Evolutionary conservation across 305 asterid species (phyloP), one percentile per base, ranked within the genome.

Genomic region (Fraxinus floribunda): DNA sequence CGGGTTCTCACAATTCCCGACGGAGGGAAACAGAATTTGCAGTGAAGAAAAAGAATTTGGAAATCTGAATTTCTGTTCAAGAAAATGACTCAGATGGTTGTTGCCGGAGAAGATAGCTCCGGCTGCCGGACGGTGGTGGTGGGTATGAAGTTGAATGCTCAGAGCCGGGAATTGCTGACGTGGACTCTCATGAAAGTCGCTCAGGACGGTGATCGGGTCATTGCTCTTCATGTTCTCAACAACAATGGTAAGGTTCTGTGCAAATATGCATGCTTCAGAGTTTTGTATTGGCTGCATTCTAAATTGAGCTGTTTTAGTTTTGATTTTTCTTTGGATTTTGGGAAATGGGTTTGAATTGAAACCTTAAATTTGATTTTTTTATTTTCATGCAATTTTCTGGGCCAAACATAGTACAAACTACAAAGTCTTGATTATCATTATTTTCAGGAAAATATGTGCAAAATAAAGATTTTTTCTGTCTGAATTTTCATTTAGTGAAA

Each of bases 121-220:
- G 89, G 85, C 78, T 85, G 89, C 52, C 89, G 97, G 80, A 90
- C 97, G 78, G 92, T 92, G 82, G 91, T 95, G 75, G 99, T 95
- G 7, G 99, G 98, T 1, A 93, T 95, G 70, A 95, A 94, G 88
- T 83, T 95, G 76, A 95, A 95, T 88, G 85, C 89, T 7, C 91
- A 82, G 70, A 92, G 98, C 85, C 87, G 94, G 74, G 98, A 95
- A 81, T 84, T 95, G 83, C 94, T 95, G 41, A 95, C 99, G 82
- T 95, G 99, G 99, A 94, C 98, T 84, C 86, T 95, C 55, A 97
- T 95, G 35, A 95, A 95, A 79, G 94, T 94, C 73, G 98, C 98
- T 84, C 94, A 90, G 84, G 84, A 94, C 39, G 99, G 99, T 83
- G 98, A 95, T 90, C 93, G 88, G 24, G 97, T 95, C 82, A 72